phyloP scores from a whole-genome alignment of 2,329 filamentous ascomycete species.

The Chaetomium strumarium region DNA sequence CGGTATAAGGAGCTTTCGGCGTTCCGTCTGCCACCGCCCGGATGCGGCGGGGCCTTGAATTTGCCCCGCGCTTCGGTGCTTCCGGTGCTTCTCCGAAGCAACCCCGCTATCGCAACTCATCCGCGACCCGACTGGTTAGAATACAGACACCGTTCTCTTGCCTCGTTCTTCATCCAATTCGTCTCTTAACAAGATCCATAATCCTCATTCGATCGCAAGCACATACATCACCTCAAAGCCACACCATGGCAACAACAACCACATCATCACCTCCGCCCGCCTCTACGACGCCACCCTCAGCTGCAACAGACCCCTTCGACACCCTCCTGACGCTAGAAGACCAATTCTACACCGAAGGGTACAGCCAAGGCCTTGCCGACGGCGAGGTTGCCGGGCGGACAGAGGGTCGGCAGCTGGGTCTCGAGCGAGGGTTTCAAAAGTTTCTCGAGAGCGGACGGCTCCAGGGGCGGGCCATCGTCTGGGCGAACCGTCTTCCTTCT shows the following conservation, averaged over 20 bases:
- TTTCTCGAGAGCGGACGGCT: slow-evolving; percentile 74
- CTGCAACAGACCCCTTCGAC: slow-evolving; percentile 46
- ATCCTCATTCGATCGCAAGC: too few relatives aligned
- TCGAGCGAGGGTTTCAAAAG: slow-evolving; percentile 92
- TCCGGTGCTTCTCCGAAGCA: not conserved
- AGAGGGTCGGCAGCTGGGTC: slow-evolving; percentile 84
- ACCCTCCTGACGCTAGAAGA: slow-evolving; percentile 56
- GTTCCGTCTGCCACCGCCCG: not conserved
- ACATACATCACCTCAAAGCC: not conserved
- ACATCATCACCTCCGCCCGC: not conserved
- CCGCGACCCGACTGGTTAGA: not conserved
- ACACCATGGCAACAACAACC: slow-evolving; percentile 20
- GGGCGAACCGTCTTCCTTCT: slow-evolving; percentile 57
- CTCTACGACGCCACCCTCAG: slow-evolving; percentile 13
- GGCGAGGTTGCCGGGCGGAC: slow-evolving; percentile 71
- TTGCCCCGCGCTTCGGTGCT: slow-evolving; percentile 14
- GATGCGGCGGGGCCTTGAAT: slow-evolving; percentile 14
- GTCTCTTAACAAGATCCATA: not conserved
- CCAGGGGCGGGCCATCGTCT: slow-evolving; percentile 74
- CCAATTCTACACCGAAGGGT: slow-evolving; percentile 76
- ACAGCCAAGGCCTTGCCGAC: slow-evolving; percentile 66
- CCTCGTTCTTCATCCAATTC: not conserved
- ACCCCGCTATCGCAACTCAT: slow-evolving; percentile 10
- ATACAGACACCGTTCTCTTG: too few relatives aligned
- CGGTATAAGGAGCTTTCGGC: not conserved